phyloP scores from a whole-genome alignment of 208 protist genomes.

The Leishmania braziliensis region DNA sequence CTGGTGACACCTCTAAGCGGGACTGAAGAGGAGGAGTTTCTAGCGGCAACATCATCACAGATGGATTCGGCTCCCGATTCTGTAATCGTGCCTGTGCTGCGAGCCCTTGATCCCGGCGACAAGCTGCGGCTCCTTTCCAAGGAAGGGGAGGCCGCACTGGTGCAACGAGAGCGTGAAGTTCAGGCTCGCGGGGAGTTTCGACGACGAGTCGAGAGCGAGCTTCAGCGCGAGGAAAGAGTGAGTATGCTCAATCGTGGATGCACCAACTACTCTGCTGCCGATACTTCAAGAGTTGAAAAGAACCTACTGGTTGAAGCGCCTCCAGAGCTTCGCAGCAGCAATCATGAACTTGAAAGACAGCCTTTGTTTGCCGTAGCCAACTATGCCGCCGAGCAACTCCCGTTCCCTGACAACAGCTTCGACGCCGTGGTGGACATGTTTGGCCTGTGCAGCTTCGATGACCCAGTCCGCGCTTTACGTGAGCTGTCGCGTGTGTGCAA shows the following conservation, averaged over 20 bases:
- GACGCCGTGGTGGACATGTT: conserved; percentile 93
- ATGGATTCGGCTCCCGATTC: background rate
- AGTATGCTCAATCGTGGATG: conserved; percentile 19
- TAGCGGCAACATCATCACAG: conserved; percentile 13
- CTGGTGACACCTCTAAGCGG: conserved; percentile 41
- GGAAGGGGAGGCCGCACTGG: conserved; percentile 38
- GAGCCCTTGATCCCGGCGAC: conserved; percentile 41
- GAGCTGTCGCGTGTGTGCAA: conserved; percentile 93
- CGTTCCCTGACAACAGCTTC: conserved; percentile 88
- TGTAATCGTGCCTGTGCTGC: conserved; percentile 56
- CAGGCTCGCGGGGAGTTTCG: conserved; percentile 28
- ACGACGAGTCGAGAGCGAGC: conserved; percentile 15
- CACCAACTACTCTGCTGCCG: background rate
- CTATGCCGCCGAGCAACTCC: conserved; percentile 82
- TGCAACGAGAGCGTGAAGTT: conserved; percentile 36
- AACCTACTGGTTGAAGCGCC: conserved; percentile 1
- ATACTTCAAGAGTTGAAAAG: background rate
- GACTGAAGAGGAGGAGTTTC: conserved; percentile 39
- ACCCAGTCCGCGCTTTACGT: conserved; percentile 83
- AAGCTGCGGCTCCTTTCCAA: conserved; percentile 49
- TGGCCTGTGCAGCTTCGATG: conserved; percentile 91
- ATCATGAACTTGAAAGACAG: conserved; percentile 22
- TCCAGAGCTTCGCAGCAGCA: conserved; percentile 17
- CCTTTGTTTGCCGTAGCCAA: conserved; percentile 75
- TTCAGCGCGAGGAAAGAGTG: conserved; percentile 24